These are phyloP conservation scores for Psilocybe mexicana DNA, from an alignment of 1,284 basidiomycete species.

Conservation along the genomic window DNA sequence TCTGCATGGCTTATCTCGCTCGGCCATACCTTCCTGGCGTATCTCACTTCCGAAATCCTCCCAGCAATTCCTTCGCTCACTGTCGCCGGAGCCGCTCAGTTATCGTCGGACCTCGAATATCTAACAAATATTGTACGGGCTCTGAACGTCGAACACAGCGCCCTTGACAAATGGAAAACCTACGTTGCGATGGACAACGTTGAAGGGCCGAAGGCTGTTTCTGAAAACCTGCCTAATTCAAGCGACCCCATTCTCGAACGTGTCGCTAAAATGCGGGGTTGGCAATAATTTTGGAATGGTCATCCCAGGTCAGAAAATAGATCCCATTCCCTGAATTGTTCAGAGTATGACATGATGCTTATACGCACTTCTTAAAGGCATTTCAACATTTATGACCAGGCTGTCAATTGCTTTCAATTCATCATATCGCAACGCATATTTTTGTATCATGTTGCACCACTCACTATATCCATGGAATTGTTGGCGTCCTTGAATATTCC, in stretches of 20 bases:
- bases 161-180: constrained; percentile 74
- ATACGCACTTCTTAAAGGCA: not conserved
- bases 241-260: constrained; percentile 38
- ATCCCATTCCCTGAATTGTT: not conserved
- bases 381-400: not conserved
- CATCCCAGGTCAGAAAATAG: not conserved
- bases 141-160: constrained; percentile 81
- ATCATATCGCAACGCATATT: not conserved
- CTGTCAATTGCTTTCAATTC: not conserved
- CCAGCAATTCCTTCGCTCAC: constrained; percentile 63
- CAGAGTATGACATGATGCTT: constrained; percentile 2
- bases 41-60: constrained; percentile 69
- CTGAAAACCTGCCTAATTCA: constrained; percentile 32
- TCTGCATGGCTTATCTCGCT: constrained; percentile 90
- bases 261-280: constrained; percentile 56
- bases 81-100: constrained; percentile 73
- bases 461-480: not conserved
- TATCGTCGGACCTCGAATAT: constrained; percentile 88
- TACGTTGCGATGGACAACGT: constrained; percentile 62
- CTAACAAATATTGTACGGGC: constrained; percentile 89
- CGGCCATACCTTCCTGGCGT: constrained; percentile 74
- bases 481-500: not conserved
- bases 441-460: not conserved
- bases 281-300: constrained; percentile 32
- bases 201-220: constrained; percentile 43